Conservation (phyloP, 305 asterid genomes). For the Fraxinus baroniana region DNA sequence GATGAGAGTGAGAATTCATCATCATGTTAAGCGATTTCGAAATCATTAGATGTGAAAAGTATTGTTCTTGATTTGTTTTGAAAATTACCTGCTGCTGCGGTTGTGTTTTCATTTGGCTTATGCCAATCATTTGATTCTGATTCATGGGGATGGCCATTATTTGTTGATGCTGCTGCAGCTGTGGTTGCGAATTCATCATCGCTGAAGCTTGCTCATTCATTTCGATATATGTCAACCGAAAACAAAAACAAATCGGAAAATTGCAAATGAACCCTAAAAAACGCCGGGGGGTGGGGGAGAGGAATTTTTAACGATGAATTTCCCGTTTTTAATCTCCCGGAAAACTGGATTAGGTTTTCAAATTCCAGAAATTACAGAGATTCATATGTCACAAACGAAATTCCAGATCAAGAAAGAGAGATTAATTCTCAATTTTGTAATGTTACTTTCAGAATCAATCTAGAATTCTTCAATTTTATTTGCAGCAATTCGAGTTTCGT, state of each 20-base stretch:
- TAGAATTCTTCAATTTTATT: background rate
- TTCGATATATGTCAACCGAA: background rate
- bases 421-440: background rate
- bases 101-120: slow-evolving; percentile 1
- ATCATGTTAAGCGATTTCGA: background rate
- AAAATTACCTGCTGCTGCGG: slow-evolving; percentile 30
- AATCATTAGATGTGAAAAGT: background rate
- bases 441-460: background rate
- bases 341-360: background rate
- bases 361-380: background rate
- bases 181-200: background rate
- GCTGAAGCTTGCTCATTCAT: background rate
- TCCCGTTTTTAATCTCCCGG: background rate
- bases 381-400: background rate
- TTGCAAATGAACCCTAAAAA: background rate
- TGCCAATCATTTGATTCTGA: background rate
- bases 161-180: background rate
- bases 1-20: background rate
- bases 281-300: too few species aligned
- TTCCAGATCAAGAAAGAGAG: background rate
- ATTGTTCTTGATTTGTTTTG: background rate
- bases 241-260: background rate
- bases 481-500: background rate
- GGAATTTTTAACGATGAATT: background rate
- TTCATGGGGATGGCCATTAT: background rate